phyloP scores from a whole-genome alignment of 2,329 filamentous ascomycete species.

The Colletotrichum cuscutae region DNA sequence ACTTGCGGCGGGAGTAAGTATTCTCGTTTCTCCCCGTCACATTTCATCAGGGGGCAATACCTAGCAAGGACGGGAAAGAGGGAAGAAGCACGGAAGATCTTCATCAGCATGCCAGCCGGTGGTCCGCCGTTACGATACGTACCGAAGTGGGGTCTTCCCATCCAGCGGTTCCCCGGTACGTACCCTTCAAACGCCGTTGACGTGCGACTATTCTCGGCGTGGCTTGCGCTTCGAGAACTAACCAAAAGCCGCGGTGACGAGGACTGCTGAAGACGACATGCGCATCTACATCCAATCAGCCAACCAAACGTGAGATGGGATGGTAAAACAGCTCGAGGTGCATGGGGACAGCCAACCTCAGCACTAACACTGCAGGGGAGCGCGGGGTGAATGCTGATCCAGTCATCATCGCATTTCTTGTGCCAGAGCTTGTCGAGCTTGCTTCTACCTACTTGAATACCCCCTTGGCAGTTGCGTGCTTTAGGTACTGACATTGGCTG shows the following conservation, averaged over 20 bases:
- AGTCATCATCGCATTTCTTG: no score
- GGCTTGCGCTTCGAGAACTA: slow-evolving; percentile 33
- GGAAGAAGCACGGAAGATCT: neutral
- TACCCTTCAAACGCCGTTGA: neutral
- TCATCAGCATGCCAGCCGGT: neutral
- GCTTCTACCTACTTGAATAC: neutral
- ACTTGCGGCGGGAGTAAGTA: neutral
- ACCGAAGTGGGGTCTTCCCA: neutral
- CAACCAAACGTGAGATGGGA: neutral
- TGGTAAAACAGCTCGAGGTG: neutral
- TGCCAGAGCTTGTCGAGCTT: slow-evolving; percentile 1
- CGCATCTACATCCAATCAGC: neutral
- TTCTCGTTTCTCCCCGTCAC: neutral
- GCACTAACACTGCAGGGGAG: slow-evolving; percentile 18
- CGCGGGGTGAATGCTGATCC: neutral
- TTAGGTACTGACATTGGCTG: neutral
- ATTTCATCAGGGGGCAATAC: neutral
- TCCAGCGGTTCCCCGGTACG: neutral
- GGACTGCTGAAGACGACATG: neutral
- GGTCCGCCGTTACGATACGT: neutral
- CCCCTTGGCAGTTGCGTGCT: neutral
- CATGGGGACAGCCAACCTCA: neutral
- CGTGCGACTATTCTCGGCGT: slow-evolving; percentile 25
- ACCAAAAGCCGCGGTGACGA: neutral
- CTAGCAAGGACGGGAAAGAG: neutral